These are phyloP conservation scores for Talaromyces islandicus DNA, from an alignment of 2,329 filamentous ascomycete genomes.

Conservation along the genomic window DNA sequence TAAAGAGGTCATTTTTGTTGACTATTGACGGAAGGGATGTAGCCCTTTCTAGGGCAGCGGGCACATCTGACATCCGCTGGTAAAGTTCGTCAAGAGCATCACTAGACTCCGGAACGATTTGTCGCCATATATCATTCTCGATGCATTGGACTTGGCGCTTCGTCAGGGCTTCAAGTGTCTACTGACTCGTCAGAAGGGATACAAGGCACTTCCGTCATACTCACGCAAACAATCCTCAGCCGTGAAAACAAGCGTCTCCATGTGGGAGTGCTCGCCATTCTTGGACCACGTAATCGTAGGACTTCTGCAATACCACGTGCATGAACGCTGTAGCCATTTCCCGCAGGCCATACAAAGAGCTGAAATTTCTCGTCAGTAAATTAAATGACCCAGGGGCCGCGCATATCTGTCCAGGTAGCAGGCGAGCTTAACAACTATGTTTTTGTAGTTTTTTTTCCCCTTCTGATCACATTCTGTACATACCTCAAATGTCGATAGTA, in stretches of 20 bases:
- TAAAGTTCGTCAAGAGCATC: neutral
- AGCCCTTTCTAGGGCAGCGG: neutral
- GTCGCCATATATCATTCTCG: neutral
- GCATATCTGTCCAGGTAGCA: neutral
- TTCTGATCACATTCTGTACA: neutral
- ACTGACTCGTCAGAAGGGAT: neutral
- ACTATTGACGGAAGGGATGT: neutral
- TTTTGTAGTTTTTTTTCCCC: neutral
- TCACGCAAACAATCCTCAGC: neutral
- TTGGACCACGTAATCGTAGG: neutral
- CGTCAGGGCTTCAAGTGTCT: neutral
- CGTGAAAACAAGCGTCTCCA: neutral
- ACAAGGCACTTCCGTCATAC: neutral
- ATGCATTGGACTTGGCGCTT: neutral
- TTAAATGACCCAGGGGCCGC: neutral
- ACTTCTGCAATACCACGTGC: neutral
- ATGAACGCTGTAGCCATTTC: neutral
- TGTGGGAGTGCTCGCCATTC: neutral
- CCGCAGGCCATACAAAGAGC: neutral
- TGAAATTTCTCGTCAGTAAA: neutral
- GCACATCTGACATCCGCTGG: neutral
- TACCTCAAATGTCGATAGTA: neutral
- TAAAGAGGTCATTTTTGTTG: neutral
- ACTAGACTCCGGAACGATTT: neutral
- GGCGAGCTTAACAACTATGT: neutral